These are phyloP conservation scores for Terana coerulea DNA, from an alignment of 768 basidiomycete genomes.

Conservation along the genomic window DNA sequence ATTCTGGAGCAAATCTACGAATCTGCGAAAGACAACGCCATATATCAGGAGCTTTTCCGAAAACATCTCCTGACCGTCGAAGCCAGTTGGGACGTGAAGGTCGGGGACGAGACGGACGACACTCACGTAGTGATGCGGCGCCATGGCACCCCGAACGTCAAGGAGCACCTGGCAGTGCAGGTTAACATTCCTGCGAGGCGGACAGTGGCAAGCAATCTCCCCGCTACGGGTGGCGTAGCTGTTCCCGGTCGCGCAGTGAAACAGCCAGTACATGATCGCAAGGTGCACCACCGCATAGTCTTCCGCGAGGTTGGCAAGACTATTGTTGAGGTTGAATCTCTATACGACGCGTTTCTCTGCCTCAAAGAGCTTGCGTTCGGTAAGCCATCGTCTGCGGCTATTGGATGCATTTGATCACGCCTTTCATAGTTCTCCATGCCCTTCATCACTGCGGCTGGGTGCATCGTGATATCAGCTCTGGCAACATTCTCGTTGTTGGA, in stretches of 20 bases:
- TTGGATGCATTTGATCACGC: not conserved
- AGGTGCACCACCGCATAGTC: not conserved
- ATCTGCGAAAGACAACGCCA: not conserved
- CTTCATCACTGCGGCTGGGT: slow-evolving; percentile 10
- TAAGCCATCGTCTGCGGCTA: not conserved
- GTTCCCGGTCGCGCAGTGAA: not conserved
- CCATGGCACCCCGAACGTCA: too few species aligned
- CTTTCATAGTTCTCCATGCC: not conserved
- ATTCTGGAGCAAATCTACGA: not conserved
- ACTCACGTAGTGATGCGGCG: not conserved
- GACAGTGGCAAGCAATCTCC: not conserved
- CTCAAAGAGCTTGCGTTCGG: not conserved
- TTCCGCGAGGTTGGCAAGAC: not conserved
- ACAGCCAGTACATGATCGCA: not conserved
- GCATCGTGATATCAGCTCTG: slow-evolving; percentile 9
- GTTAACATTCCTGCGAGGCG: not conserved
- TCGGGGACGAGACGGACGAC: not conserved
- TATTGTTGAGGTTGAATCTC: not conserved
- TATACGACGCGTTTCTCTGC: not conserved
- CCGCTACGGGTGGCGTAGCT: not conserved
- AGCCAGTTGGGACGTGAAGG: not conserved
- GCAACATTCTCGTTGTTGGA: slow-evolving; percentile 10
- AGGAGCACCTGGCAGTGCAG: not conserved
- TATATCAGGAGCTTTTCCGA: not conserved
- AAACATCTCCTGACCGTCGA: not conserved